Conservation (phyloP, 768 basidiomycete genomes). For the Pisolithus microcarpus region DNA sequence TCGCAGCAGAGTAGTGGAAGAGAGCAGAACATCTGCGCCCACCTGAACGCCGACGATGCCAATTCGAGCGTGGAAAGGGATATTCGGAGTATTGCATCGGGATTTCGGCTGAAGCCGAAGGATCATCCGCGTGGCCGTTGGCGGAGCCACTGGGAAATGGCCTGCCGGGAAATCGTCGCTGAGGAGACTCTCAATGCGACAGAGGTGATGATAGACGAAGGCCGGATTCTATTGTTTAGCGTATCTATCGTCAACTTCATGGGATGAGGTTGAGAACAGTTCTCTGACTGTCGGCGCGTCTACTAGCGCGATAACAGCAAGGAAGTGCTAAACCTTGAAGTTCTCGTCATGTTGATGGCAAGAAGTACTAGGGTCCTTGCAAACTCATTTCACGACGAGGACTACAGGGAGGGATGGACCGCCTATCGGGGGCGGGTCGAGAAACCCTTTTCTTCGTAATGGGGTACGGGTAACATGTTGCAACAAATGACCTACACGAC, state of each 20-base stretch:
- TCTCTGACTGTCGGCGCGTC: not conserved
- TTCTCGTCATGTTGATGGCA: constrained; percentile 35
- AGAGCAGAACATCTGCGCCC: constrained; percentile 20
- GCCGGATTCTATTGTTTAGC: constrained; percentile 38
- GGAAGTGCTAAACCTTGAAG: constrained; percentile 35
- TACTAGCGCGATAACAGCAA: constrained; percentile 32
- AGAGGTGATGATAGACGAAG: constrained; percentile 55
- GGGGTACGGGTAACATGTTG: not conserved
- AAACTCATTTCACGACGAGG: no score
- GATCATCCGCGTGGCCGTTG: constrained; percentile 34
- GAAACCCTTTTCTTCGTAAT: not conserved
- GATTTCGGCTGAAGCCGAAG: constrained; percentile 15
- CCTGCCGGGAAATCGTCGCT: constrained; percentile 45
- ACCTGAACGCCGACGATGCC: not conserved
- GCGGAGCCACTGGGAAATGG: constrained; percentile 39
- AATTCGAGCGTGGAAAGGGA: not conserved
- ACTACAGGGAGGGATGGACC: no score
- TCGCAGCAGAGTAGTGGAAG: constrained; percentile 1
- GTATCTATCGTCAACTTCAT: constrained; percentile 7
- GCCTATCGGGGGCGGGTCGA: not conserved
- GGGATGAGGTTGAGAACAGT: not conserved
- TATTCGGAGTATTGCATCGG: not conserved
- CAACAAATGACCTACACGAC: not conserved
- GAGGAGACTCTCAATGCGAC: constrained; percentile 42
- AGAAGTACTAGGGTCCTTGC: no score